A percentile compares a stretch with the other conserved stretches of the same genome.
Evolutionary conservation across 768 basidiomycete genomes (phyloP).

Genomic region (Hygrocybe coccinea): DNA sequence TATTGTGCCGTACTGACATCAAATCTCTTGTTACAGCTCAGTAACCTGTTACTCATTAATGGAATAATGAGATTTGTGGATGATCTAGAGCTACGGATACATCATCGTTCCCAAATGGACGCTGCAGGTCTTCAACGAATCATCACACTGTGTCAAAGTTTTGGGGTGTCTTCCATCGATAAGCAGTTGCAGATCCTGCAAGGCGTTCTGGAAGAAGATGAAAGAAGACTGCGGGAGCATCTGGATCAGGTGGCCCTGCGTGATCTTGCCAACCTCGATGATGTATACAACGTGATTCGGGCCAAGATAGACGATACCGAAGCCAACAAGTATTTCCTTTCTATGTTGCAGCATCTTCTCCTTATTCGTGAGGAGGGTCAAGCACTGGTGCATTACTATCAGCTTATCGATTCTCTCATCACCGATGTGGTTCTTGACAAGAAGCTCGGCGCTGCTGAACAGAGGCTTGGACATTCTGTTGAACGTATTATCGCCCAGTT

Average conservation of each 20-base stretch:
- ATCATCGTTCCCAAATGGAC: slow-evolving; percentile 88
- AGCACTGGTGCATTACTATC: slow-evolving; percentile 81
- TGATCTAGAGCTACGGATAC: slow-evolving; percentile 79
- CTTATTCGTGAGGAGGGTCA: slow-evolving; percentile 87
- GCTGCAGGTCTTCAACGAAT: slow-evolving; percentile 75
- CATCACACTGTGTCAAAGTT: slow-evolving; percentile 60
- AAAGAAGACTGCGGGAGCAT: slow-evolving; percentile 62
- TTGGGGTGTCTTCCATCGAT: slow-evolving; percentile 61
- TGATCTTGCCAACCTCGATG: slow-evolving; percentile 74
- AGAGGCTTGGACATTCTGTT: slow-evolving; percentile 84
- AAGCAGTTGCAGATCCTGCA: slow-evolving; percentile 61
- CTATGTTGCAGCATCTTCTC: slow-evolving; percentile 91
- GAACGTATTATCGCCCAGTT: slow-evolving; percentile 84
- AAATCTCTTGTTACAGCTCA: slow-evolving; percentile 37
- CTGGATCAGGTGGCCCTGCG: slow-evolving; percentile 72
- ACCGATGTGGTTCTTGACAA: slow-evolving; percentile 91
- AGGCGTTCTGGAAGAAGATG: slow-evolving; percentile 65
- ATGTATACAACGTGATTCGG: slow-evolving; percentile 80
- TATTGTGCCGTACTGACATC: neutral
- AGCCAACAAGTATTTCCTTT: slow-evolving; percentile 80
- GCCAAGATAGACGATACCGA: slow-evolving; percentile 72
- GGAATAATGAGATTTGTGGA: slow-evolving; percentile 60
- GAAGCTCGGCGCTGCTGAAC: slow-evolving; percentile 78
- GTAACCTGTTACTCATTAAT: slow-evolving; percentile 71
- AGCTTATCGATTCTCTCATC: slow-evolving; percentile 84